Conservation (phyloP, 2,329 filamentous ascomycete genomes). For the Phyllachora maydis region DNA sequence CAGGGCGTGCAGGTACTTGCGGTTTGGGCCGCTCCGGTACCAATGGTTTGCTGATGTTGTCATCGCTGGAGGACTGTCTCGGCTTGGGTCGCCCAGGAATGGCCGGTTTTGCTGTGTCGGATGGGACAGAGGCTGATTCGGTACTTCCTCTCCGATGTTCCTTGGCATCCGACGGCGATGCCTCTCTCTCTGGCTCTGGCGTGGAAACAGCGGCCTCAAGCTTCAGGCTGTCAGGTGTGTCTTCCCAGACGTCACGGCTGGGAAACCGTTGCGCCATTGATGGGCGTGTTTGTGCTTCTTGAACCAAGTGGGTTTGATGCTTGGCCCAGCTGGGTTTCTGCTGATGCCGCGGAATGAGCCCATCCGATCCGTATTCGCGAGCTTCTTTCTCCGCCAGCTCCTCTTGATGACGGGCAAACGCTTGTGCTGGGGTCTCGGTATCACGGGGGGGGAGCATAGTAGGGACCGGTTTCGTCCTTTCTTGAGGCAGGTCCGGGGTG, state of each 20-base stretch:
- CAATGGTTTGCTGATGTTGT: conserved; percentile 14
- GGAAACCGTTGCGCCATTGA: conserved; percentile 55
- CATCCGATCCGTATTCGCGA: conserved; percentile 17
- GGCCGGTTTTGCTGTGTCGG: conserved; percentile 17
- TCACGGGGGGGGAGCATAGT: conserved; percentile 10
- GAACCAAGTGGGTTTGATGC: conserved; percentile 28
- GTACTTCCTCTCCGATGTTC: too few relatives aligned
- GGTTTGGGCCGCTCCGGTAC: conserved; percentile 36
- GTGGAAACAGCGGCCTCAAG: conserved; percentile 54
- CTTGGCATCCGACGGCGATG: conserved; percentile 23
- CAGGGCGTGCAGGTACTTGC: conserved; percentile 37
- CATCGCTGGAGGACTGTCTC: conserved; percentile 16
- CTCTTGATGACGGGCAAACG: conserved; percentile 46
- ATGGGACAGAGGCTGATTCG: conserved; percentile 12
- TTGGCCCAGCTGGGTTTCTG: conserved; percentile 22
- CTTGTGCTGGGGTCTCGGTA: conserved; percentile 36
- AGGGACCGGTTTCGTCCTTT: conserved; percentile 5
- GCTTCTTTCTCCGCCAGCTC: conserved; percentile 38
- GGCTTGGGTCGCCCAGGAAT: conserved; percentile 34
- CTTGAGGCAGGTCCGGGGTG: conserved; percentile 41
- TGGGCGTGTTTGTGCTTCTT: too few relatives aligned
- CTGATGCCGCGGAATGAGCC: conserved; percentile 30
- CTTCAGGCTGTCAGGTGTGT: conserved; percentile 65
- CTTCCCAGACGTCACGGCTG: conserved; percentile 88
- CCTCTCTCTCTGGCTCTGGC: conserved; percentile 28